Conservation (phyloP, 129 eudicot genomes). For the Helianthus tuberosus region DNA sequence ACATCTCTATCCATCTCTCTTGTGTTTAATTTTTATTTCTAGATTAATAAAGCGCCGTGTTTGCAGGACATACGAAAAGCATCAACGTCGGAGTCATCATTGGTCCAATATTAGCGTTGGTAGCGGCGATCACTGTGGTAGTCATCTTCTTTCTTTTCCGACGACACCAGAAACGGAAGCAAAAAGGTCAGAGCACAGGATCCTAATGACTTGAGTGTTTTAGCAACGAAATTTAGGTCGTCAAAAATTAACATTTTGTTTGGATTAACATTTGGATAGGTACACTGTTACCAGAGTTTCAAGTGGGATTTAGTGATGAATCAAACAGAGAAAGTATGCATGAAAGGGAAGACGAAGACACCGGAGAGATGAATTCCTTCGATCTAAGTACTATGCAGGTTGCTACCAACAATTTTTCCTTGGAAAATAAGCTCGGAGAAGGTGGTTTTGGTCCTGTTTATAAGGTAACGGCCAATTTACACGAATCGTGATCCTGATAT, state of each 20-base stretch:
- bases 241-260: too few species aligned
- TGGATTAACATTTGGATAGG: not conserved
- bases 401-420: constrained; percentile 44
- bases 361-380: constrained; percentile 32
- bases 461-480: constrained; percentile 25
- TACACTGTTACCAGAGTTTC: constrained; percentile 17
- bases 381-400: constrained; percentile 13
- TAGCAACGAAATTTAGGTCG: too few species aligned
- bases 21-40: too few species aligned
- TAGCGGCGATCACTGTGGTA: not conserved
- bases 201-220: too few species aligned
- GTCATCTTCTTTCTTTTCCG: not conserved
- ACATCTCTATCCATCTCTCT: too few species aligned
- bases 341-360: constrained; percentile 25
- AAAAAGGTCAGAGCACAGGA: not conserved
- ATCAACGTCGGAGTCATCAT: constrained; percentile 17
- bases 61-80: constrained; percentile 12
- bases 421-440: constrained; percentile 44
- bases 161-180: constrained; percentile 12
- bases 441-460: constrained; percentile 65
- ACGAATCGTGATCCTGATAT: not conserved
- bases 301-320: constrained; percentile 7
- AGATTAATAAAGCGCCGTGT: not conserved
- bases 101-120: constrained; percentile 21
- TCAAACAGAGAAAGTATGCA: not conserved